Evolutionary conservation across 306 rosid genomes (phyloP).

Genomic region (Cicer bijugum): DNA sequence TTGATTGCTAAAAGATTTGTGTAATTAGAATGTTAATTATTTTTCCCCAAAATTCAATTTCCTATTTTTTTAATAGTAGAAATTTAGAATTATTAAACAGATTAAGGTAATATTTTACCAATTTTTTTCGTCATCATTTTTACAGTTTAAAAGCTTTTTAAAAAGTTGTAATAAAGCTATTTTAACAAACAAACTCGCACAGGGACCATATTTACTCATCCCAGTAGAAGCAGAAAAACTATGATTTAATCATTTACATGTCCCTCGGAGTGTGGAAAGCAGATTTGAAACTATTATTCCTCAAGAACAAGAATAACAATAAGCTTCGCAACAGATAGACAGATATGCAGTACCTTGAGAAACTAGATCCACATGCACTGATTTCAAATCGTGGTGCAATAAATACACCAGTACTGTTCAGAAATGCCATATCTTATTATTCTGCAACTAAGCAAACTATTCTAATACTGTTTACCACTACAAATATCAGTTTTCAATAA

Average conservation of each 20-base stretch:
- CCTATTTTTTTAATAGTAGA: too few relatives aligned
- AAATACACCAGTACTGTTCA: conserved; percentile 18
- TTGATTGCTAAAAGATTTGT: background rate
- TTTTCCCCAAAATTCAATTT: background rate
- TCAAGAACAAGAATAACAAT: conserved; percentile 28
- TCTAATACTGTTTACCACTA: conserved; percentile 20
- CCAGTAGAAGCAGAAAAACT: background rate
- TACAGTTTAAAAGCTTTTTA: too few relatives aligned
- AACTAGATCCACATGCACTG: conserved; percentile 35
- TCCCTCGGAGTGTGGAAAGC: background rate
- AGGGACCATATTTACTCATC: too few relatives aligned
- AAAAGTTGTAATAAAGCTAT: too few relatives aligned
- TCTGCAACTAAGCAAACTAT: conserved; percentile 40
- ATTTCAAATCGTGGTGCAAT: conserved; percentile 35
- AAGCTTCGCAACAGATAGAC: conserved; percentile 23
- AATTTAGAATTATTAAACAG: too few relatives aligned
- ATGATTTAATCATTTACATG: background rate
- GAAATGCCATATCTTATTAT: conserved; percentile 47
- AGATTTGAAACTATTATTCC: background rate
- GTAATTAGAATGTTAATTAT: background rate
- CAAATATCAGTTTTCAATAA: conserved; percentile 30
- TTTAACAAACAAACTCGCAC: too few relatives aligned
- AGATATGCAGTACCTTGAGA: background rate
- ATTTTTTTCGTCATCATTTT: too few relatives aligned
- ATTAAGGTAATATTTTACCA: too few relatives aligned